These are phyloP conservation scores for Solanum chilense DNA, from an alignment of 257 asterid genomes.

Conservation along the genomic window DNA sequence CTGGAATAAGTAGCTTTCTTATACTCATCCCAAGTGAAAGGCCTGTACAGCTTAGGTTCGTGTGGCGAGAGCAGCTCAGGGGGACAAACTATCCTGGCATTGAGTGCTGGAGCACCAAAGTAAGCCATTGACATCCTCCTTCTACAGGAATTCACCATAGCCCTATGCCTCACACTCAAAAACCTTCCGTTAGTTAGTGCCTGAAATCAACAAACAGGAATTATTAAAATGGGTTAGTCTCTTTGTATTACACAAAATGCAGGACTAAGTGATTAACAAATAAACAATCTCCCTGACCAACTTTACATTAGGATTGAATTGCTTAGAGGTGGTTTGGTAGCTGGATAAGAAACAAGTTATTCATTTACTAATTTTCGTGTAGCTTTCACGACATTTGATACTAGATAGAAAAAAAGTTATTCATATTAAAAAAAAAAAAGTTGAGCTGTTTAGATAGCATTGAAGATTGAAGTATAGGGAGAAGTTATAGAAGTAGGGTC, in stretches of 20 bases:
- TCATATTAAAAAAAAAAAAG: neutral
- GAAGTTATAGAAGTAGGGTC: neutral
- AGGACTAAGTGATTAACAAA: neutral
- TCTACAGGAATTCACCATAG: constrained; percentile 21
- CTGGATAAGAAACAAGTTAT: neutral
- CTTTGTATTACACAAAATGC: neutral
- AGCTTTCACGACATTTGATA: no score
- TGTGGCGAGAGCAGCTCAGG: constrained; percentile 12
- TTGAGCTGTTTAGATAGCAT: neutral
- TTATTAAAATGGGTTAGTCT: neutral
- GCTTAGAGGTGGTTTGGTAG: neutral
- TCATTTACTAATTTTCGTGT: neutral
- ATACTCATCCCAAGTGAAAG: constrained; percentile 47
- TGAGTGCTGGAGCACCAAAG: constrained; percentile 49
- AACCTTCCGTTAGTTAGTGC: constrained; percentile 64
- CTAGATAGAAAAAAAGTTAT: neutral
- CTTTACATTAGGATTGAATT: neutral
- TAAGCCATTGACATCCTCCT: constrained; percentile 52
- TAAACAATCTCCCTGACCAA: neutral
- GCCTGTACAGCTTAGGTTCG: constrained; percentile 23
- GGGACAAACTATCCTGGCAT: constrained; percentile 24
- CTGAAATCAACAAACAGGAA: constrained; percentile 3
- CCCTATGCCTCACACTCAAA: constrained; percentile 57
- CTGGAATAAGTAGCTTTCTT: constrained; percentile 25
- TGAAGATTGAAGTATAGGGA: neutral